Conservation (phyloP, 2,329 filamentous ascomycete genomes). For the Colletotrichum tanaceti region DNA sequence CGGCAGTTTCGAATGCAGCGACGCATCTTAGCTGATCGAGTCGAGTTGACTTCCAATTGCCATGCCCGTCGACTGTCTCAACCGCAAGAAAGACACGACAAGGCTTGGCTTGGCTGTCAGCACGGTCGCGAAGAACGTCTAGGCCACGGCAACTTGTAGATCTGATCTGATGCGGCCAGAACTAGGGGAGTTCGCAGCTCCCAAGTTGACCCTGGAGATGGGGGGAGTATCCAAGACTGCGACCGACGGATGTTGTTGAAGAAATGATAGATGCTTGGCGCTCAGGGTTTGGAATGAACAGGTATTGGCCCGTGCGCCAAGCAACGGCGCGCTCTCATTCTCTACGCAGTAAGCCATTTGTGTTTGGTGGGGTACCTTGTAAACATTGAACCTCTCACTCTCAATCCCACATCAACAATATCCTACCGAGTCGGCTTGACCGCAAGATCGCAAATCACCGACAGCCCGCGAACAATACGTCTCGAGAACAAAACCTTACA, state of each 20-base stretch:
- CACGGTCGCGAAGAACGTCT: background rate
- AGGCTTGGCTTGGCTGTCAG: slow-evolving; percentile 21
- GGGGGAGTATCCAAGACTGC: too few relatives aligned
- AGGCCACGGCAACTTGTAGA: background rate
- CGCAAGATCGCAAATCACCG: background rate
- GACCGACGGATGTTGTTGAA: background rate
- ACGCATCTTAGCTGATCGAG: background rate
- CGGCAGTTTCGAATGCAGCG: slow-evolving; percentile 2
- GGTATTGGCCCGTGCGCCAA: slow-evolving; percentile 22
- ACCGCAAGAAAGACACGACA: background rate
- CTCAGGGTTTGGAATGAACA: background rate
- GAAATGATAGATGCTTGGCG: background rate
- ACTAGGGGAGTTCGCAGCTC: background rate
- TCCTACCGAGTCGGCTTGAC: background rate
- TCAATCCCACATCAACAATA: slow-evolving; percentile 5
- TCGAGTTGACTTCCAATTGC: slow-evolving; percentile 3
- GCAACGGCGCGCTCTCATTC: background rate
- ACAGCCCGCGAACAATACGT: background rate
- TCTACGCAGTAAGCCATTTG: slow-evolving; percentile 2
- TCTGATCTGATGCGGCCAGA: background rate
- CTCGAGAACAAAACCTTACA: too few relatives aligned
- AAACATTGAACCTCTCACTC: slow-evolving; percentile 28
- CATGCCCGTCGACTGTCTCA: background rate
- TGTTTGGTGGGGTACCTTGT: slow-evolving; percentile 38
- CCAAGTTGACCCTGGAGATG: background rate